Evolutionary conservation across 805 yeast genomes (phyloP), one percentile per base, ranked within the genome.

Genomic region (Myxozyma nipponensis): DNA sequence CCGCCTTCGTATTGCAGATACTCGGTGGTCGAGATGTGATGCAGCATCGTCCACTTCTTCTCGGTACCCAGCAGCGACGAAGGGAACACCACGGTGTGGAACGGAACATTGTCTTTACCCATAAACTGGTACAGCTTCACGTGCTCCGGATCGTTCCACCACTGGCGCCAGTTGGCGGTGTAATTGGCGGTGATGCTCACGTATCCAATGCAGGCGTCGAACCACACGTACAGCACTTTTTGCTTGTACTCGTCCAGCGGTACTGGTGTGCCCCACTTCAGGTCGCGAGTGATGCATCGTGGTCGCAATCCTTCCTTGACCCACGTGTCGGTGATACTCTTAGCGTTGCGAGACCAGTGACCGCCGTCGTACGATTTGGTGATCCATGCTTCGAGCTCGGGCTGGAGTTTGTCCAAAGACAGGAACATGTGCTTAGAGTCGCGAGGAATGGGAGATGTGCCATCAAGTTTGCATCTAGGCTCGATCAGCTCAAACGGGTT

Each of bases 61-160:
- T 77, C 71, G 17, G 98, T 90, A 68, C 98, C 99, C 40, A 93
- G 72, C 70, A 83, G 84, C 24, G 95, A 73, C 39, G 95, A 83
- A 53, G 99, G 99, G 88, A 91, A 93, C 49, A 93, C 95, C 49
- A 93, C 98, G 1, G 96, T 85, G 68, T 93, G 99, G 87, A 93
- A 93, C 28, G 98, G 97, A 63, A 90, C 97, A 66, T 93, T 93
- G 71, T 93, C 99, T 69, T 93, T 93, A 71, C 99, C 99, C 99
- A 93, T 93, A 69, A 93, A 93, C 74, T 93, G 99, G 69, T 86
- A 88, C 60, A 93, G 74, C 59, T 85, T 72, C 57, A 93, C 96
- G 56, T 89, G 68, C 47, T 89, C 88, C n/a, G 96, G 95, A 65
- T 85, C 76, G 62, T 79, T 81, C 99, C 99, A 93, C 98, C 98